Evolutionary conservation across 257 asterid genomes (phyloP).

Genomic region (Solanum virginianum): DNA sequence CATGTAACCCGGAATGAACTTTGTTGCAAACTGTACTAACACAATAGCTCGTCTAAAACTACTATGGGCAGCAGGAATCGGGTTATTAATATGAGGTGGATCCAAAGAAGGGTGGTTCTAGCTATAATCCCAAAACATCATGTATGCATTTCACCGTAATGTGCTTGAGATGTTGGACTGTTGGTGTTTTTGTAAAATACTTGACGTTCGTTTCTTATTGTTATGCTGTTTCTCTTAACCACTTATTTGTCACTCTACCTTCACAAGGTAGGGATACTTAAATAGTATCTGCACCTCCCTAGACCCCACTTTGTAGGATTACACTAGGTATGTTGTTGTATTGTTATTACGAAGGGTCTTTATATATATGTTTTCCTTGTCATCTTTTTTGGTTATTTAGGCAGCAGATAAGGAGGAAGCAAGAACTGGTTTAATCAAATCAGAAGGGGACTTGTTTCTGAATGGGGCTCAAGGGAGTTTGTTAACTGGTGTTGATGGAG

Average conservation of each 20-base stretch:
- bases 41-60: not conserved
- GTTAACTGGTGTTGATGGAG: constrained; percentile 23
- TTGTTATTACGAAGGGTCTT: not conserved
- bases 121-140: not conserved
- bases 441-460: constrained; percentile 69
- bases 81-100: not conserved
- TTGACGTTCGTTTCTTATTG: not conserved
- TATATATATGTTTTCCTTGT: not conserved
- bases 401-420: constrained; percentile 61
- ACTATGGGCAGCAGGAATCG: not conserved
- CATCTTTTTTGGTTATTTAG: constrained; percentile 17
- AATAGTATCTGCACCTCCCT: no score
- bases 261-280: not conserved
- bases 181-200: not conserved
- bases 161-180: not conserved
- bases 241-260: not conserved
- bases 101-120: not conserved
- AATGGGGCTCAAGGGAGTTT: constrained; percentile 49
- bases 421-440: constrained; percentile 52
- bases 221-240: not conserved
- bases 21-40: not conserved
- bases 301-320: not conserved
- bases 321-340: not conserved
- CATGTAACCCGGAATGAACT: not conserved
- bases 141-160: not conserved